These are phyloP conservation scores for Heracleum sosnowskyi DNA, from an alignment of 129 eudicot species.

Conservation along the genomic window DNA sequence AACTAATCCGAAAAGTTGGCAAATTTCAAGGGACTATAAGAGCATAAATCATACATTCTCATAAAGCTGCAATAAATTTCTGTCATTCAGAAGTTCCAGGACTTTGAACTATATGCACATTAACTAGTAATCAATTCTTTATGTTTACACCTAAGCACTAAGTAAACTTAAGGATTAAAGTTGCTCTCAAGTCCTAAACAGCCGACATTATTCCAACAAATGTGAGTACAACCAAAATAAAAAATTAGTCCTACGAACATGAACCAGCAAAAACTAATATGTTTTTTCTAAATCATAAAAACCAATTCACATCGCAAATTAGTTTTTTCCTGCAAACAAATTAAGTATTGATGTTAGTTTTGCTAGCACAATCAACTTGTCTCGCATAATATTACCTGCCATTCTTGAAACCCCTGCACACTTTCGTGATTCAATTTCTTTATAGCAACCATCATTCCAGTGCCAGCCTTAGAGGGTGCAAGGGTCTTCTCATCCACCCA, in stretches of 20 bases:
- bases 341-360: neutral
- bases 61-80: neutral
- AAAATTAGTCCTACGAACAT: neutral
- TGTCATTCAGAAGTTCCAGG: neutral
- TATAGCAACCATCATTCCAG: conserved; percentile 61
- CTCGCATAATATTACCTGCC: conserved; percentile 49
- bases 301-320: neutral
- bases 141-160: neutral
- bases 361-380: neutral
- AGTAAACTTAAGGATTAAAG: too few relatives aligned
- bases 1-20: neutral
- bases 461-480: conserved; percentile 38
- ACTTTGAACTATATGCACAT: neutral
- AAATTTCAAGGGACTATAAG: neutral
- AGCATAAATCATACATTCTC: neutral
- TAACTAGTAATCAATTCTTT: neutral
- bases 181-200: too few relatives aligned
- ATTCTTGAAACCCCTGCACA: conserved; percentile 72
- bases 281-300: neutral
- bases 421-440: conserved; percentile 68
- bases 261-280: neutral
- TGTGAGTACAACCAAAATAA: too few relatives aligned
- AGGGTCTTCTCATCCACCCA: conserved; percentile 79
- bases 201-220: neutral
- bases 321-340: neutral